A percentile compares a stretch with the other conserved stretches of the same genome.
These are phyloP conservation scores for Corylus avellana DNA, from an alignment of 306 rosid species.

Conservation along the genomic window DNA sequence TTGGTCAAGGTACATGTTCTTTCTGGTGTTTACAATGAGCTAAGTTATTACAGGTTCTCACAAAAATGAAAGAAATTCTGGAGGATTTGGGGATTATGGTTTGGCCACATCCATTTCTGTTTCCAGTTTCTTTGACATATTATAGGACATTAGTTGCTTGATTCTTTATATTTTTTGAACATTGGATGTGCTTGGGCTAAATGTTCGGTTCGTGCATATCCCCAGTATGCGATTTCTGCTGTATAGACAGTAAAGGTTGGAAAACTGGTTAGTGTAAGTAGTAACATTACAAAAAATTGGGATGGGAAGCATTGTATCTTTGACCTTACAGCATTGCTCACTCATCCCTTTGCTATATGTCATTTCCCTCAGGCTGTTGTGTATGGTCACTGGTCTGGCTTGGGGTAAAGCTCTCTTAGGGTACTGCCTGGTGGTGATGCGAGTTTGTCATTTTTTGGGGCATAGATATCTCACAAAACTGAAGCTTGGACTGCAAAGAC, in stretches of 20 bases:
- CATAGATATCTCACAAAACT: background rate
- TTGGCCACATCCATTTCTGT: background rate
- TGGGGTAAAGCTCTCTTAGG: background rate
- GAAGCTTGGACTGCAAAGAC: background rate
- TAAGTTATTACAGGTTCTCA: background rate
- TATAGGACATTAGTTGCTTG: background rate
- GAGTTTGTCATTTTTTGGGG: background rate
- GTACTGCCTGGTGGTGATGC: background rate
- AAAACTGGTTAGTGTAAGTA: background rate
- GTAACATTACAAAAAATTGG: background rate
- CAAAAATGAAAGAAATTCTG: background rate
- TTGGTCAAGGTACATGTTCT: slow-evolving; percentile 56
- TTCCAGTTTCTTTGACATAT: background rate
- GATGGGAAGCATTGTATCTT: background rate
- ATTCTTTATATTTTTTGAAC: background rate
- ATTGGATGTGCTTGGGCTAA: background rate
- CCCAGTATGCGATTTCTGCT: background rate
- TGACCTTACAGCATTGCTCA: background rate
- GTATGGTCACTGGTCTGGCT: background rate
- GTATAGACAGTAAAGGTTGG: background rate
- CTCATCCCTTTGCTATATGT: background rate
- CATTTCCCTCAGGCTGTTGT: background rate
- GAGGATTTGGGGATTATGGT: background rate
- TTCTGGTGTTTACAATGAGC: slow-evolving; percentile 17
- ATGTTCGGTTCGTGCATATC: background rate